phyloP scores from a whole-genome alignment of 108 stramenopile species.

The Fragilariopsis cylindrus region DNA sequence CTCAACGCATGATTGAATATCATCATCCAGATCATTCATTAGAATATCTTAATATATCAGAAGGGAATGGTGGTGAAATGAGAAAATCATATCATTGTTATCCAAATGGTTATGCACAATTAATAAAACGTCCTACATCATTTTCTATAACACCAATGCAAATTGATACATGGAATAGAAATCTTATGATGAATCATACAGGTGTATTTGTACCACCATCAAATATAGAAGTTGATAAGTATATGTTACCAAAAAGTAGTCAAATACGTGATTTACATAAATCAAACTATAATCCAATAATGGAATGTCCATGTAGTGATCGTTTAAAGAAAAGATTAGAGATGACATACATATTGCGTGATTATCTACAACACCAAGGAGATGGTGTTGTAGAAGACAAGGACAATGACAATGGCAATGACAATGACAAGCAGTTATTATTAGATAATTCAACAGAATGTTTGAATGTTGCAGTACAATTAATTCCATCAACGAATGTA shows the following conservation, averaged over 20 bases:
- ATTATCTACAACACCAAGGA: background rate
- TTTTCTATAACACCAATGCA: conserved; percentile 45
- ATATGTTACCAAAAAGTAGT: conserved; percentile 31
- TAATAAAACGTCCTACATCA: conserved; percentile 25
- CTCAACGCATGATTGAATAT: background rate
- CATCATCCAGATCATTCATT: background rate
- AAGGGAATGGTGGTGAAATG: conserved; percentile 50
- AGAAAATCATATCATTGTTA: conserved; percentile 41
- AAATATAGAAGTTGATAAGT: background rate
- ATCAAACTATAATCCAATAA: conserved; percentile 36
- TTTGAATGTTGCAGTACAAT: conserved; percentile 11
- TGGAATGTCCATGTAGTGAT: conserved; percentile 46
- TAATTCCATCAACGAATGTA: conserved; percentile 11
- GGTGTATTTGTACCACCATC: background rate
- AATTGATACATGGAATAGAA: conserved; percentile 51
- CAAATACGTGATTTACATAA: conserved; percentile 18
- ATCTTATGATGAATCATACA: conserved; percentile 19
- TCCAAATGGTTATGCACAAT: conserved; percentile 46
- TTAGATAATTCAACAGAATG: conserved; percentile 21
- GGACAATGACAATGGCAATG: background rate
- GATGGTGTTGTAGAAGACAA: background rate
- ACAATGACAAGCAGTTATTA: background rate
- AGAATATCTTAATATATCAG: conserved; percentile 18
- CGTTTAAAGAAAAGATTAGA: conserved; percentile 23
- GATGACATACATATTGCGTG: conserved; percentile 21